Percentiles rank a stretch among this genome's conserved stretches.
phyloP scores from a whole-genome alignment of 192 early-diverging fungal species.

The Coemansia sp. region DNA sequence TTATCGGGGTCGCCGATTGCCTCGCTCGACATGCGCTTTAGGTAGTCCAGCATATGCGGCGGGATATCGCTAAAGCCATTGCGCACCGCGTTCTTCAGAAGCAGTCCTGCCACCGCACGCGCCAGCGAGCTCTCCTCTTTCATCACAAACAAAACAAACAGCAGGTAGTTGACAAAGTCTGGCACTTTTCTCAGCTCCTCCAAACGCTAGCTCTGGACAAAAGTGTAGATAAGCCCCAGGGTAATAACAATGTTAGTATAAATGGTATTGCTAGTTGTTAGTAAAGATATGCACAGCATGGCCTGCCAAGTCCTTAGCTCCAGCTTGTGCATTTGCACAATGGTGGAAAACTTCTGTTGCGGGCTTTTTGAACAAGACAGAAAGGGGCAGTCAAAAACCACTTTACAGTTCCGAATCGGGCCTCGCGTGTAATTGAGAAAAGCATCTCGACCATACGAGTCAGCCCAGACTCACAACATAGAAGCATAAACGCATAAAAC shows the following conservation, averaged over 20 bases:
- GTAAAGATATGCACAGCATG: neutral
- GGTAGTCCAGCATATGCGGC: constrained; percentile 65
- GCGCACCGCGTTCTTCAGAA: constrained; percentile 76
- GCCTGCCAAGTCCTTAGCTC: too few species aligned
- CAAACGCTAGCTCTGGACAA: constrained; percentile 60
- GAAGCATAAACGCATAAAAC: neutral
- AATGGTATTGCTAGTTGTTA: neutral
- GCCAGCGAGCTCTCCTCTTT: constrained; percentile 64
- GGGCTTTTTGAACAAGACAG: neutral
- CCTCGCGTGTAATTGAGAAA: neutral
- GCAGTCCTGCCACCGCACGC: constrained; percentile 82
- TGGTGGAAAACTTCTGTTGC: too few species aligned
- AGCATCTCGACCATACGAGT: neutral
- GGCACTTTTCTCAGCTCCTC: constrained; percentile 75
- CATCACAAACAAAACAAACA: constrained; percentile 79
- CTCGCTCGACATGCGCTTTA: constrained; percentile 61
- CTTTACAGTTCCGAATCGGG: neutral
- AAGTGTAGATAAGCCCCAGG: neutral
- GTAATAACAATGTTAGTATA: neutral
- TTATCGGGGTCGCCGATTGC: constrained; percentile 71
- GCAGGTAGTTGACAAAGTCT: constrained; percentile 89
- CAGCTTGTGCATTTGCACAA: too few species aligned
- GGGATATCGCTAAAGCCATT: constrained; percentile 56
- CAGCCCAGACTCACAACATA: too few species aligned
- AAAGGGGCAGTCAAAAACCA: neutral